A percentile compares a stretch with the other conserved stretches of the same genome.
phyloP scores from a whole-genome alignment of 371 early-diverging fungal species.

The Mortierella sp. region DNA sequence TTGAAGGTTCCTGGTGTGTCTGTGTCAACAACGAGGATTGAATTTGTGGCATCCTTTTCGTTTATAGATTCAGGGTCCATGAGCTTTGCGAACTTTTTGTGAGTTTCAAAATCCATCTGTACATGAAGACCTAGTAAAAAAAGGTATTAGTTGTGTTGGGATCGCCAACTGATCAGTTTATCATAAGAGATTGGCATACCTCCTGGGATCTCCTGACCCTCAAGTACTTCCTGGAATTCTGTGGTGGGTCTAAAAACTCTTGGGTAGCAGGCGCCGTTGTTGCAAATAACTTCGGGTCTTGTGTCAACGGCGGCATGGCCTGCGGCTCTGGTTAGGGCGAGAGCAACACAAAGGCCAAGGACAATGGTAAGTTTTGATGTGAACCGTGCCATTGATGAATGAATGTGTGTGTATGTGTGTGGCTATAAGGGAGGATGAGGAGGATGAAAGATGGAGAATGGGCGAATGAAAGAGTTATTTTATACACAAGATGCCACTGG shows the following conservation, averaged over 20 bases:
- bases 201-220: conserved; percentile 68
- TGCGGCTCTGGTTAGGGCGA: conserved; percentile 42
- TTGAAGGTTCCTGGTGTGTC: conserved; percentile 39
- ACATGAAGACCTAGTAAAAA: conserved; percentile 62
- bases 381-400: conserved; percentile 32
- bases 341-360: conserved; percentile 47
- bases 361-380: conserved; percentile 44
- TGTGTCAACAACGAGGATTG: conserved; percentile 48
- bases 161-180: neutral
- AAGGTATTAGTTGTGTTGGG: neutral
- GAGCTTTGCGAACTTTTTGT: conserved; percentile 64
- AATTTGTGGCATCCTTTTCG: conserved; percentile 20
- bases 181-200: conserved; percentile 38
- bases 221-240: conserved; percentile 64
- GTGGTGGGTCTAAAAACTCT: conserved; percentile 63
- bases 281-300: conserved; percentile 35
- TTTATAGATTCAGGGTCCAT: conserved; percentile 37
- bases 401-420: neutral
- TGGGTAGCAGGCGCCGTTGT: conserved; percentile 62
- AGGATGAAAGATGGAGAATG: neutral
- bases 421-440: neutral
- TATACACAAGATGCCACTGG: neutral
- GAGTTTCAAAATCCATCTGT: conserved; percentile 67
- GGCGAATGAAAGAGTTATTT: neutral
- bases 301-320: conserved; percentile 27